Percentiles rank a stretch among this genome's conserved stretches.
phyloP scores from a whole-genome alignment of 1,284 basidiomycete species.

The Inonotus hispidus region DNA sequence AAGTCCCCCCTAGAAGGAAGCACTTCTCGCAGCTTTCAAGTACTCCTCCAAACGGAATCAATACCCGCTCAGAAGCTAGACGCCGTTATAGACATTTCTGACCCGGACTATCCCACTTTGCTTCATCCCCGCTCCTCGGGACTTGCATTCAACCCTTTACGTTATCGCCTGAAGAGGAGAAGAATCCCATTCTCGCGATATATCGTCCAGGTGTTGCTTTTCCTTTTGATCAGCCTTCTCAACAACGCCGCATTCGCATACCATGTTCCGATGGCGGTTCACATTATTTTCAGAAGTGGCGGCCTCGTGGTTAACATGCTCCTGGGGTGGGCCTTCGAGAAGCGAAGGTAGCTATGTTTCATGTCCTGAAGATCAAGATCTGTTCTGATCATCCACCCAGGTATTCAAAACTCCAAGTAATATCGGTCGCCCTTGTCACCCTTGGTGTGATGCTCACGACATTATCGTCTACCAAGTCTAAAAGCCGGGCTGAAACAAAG shows the following conservation, averaged over 20 bases:
- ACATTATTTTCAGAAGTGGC: slow-evolving; percentile 92
- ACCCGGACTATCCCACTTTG: background rate
- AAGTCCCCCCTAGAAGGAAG: background rate
- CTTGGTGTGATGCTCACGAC: slow-evolving; percentile 81
- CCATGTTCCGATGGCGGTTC: slow-evolving; percentile 84
- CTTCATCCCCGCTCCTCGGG: slow-evolving; percentile 11
- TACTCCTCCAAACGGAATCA: slow-evolving; percentile 6
- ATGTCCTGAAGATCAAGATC: background rate
- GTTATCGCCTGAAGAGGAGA: slow-evolving; percentile 46
- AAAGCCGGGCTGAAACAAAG: slow-evolving; percentile 23
- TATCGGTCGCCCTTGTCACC: slow-evolving; percentile 77
- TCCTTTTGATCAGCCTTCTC: slow-evolving; percentile 75
- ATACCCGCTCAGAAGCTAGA: background rate
- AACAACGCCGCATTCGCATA: slow-evolving; percentile 92
- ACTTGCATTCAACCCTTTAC: slow-evolving; percentile 26
- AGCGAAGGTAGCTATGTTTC: slow-evolving; percentile 43
- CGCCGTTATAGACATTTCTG: slow-evolving; percentile 15
- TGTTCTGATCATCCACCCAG: slow-evolving; percentile 32
- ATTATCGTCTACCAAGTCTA: slow-evolving; percentile 55
- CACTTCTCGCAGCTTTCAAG: background rate
- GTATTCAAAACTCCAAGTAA: slow-evolving; percentile 63
- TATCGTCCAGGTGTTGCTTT: slow-evolving; percentile 77
- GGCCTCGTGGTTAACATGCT: slow-evolving; percentile 81
- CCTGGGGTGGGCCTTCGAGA: slow-evolving; percentile 59
- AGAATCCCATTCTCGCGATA: slow-evolving; percentile 74